Evolutionary conservation across 495 filamentous ascomycete genomes (phyloP), one percentile per base, ranked within the genome.

Genomic region (Ramalina peruviana): DNA sequence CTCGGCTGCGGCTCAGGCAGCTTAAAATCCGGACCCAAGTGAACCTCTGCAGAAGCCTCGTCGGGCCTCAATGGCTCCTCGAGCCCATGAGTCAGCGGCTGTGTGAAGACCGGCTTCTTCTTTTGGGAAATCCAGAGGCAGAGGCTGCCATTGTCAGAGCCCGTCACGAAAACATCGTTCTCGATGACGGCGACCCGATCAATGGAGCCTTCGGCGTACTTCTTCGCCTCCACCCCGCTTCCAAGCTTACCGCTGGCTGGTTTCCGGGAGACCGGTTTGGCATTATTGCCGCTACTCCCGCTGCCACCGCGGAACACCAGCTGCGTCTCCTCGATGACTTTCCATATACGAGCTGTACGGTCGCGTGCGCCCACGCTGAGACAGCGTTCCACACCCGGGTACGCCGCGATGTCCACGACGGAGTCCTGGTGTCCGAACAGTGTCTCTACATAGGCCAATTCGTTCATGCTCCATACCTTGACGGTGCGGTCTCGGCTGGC

Each of bases 351-450:
- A n/a, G 88, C 89, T 1, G 92, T 94, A 20, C 90, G 81, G 61
- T 98, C 92, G 44, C 90, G 74, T 26, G 83, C 83, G 51, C 92
- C 92, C 17, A 94, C 92, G 53, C 80, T 86, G 47, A 97, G 72
- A 62, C 92, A 96, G 33, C 86, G 80, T 65, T 98, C 92, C 48
- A 84, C 78, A 1, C 26, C 33, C 12, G 78, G 80, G 57, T 94
- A 74, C 6, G 88, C 86, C 37, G 84, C 81, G 47, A 98, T 73
- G 56, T 85, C 83, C 36, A 88, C 72, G 38, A 96, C 83, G 53
- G 82, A 74, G 60, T 97, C 92, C 60, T 96, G 88, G 65, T 98
- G 92, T 10, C 92, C 92, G 65, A 95, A 95, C 1, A 98, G 72
- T 0, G 92, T 96, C 61, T 97, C 93, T 21, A 98, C 75, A 59